A percentile compares a stretch with the other conserved stretches of the same genome.
phyloP scores from a whole-genome alignment of 2,329 filamentous ascomycete species.

The Claviceps monticola region DNA sequence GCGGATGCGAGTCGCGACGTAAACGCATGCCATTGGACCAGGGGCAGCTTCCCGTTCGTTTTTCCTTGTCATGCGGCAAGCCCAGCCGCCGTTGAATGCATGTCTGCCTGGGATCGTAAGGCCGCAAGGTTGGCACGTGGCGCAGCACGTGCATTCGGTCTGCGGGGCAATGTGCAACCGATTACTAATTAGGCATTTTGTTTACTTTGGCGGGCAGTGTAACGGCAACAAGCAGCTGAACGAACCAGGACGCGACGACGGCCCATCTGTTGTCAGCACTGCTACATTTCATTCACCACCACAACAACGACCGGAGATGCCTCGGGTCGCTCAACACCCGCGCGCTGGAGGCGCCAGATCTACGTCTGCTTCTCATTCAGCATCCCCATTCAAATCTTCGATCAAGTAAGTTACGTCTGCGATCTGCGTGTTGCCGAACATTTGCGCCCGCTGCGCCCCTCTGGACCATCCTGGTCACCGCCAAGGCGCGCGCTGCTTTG shows the following conservation, averaged over 20 bases:
- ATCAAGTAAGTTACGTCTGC: constrained; percentile 34
- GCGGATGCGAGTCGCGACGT: neutral
- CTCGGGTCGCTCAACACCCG: constrained; percentile 42
- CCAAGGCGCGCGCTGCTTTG: neutral
- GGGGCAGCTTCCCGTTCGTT: neutral
- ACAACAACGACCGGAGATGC: constrained; percentile 27
- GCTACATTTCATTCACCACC: neutral
- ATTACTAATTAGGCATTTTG: constrained; percentile 5
- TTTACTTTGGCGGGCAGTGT: constrained; percentile 6
- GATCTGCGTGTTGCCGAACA: neutral
- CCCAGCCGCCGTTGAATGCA: neutral
- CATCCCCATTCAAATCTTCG: constrained; percentile 43
- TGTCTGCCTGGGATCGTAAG: constrained; percentile 1
- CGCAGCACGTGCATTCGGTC: neutral
- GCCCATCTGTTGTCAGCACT: neutral
- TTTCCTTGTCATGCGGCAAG: neutral
- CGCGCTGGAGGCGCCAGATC: constrained; percentile 34
- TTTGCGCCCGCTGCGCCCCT: neutral
- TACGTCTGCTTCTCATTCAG: constrained; percentile 30
- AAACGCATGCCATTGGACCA: constrained; percentile 1
- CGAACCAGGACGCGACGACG: constrained; percentile 7
- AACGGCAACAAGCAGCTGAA: neutral
- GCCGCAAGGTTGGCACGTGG: neutral
- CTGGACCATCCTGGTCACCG: neutral
- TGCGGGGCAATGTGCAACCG: neutral